These are phyloP conservation scores for Collybia sp. DNA, from an alignment of 768 basidiomycete species.

Conservation along the genomic window DNA sequence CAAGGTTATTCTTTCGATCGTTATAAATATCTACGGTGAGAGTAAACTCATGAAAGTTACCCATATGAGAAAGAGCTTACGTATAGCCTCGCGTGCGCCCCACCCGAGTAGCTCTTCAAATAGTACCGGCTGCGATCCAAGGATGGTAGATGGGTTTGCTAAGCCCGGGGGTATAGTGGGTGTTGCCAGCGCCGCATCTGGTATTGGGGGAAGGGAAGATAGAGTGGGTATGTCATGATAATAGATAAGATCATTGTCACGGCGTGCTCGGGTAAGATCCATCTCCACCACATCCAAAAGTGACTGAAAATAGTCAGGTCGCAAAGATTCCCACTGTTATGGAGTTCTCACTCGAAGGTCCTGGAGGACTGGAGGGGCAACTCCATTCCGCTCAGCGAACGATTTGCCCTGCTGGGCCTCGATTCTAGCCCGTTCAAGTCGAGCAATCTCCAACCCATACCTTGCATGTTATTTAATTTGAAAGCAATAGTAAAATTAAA, in stretches of 20 bases:
- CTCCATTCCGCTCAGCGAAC: conserved; percentile 55
- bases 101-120: conserved; percentile 78
- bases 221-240: conserved; percentile 79
- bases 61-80: conserved; percentile 36
- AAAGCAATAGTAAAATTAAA: background rate
- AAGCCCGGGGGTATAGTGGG: conserved; percentile 52
- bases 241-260: conserved; percentile 96
- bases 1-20: conserved; percentile 67
- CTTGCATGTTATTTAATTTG: conserved; percentile 31
- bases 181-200: conserved; percentile 62
- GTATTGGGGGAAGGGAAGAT: conserved; percentile 61
- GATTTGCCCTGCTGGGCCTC: conserved; percentile 71
- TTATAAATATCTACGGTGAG: conserved; percentile 72
- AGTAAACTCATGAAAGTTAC: background rate
- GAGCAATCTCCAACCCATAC: conserved; percentile 84
- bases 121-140: conserved; percentile 52
- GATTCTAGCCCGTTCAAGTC: conserved; percentile 62
- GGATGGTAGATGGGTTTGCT: conserved; percentile 47
- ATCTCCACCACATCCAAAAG: conserved; percentile 68
- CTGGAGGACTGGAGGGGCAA: conserved; percentile 59
- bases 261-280: conserved; percentile 64
- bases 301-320: conserved; percentile 46
- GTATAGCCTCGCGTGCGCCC: conserved; percentile 87
- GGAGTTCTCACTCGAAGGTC: conserved; percentile 66
- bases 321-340: background rate